Evolutionary conservation across 768 basidiomycete genomes (phyloP), one percentile per base, ranked within the genome.

Genomic region (Termitomyces sp.): DNA sequence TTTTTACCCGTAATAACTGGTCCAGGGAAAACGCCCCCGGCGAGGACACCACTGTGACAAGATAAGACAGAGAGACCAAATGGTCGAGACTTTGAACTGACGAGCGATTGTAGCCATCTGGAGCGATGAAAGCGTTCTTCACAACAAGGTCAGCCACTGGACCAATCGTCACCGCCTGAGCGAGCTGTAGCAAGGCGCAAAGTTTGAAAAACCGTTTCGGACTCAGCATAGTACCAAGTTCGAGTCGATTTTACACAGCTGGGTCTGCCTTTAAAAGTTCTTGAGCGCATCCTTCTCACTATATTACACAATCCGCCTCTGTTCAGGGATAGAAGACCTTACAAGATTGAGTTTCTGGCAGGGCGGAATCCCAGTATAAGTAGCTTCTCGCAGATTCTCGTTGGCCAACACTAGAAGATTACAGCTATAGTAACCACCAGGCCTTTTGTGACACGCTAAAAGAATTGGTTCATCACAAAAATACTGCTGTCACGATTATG

Each of bases 141-240:
- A 59, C 40, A n/a, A 59, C 58, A n/a, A 59, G 42, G 42, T 59
- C 40, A 9, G 58, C 40, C 25, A 59, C 50, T 42, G 58, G 58
- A 43, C 58, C 58, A 36, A 59, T 59, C n/a, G 37, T 59, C 5
- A 59, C 49, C 20, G 50, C 58, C 8, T 59, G 50, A 20, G 42
- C 31, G 11, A 58, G 38, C 1, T 20, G 47, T 32, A 58, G 34
- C 47, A 58, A 42, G 9, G 29, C 57, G 29, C 47, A 38, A 48
- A 58, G 17, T 45, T 48, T 48, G 37, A 58, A 36, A 7, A 58
- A 40, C 8, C 29, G 29, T 12, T 40, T 48, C 40, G 38, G 46
- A 49, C 37, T 40, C 47, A 40, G 47, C 57, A 58, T 58, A 32
- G 20, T 36, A 17, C 42, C 11, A 42, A 57, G 20, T 49, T 36